phyloP scores from a whole-genome alignment of 202 grass and related monocot species.

The Eragrostis tef region DNA sequence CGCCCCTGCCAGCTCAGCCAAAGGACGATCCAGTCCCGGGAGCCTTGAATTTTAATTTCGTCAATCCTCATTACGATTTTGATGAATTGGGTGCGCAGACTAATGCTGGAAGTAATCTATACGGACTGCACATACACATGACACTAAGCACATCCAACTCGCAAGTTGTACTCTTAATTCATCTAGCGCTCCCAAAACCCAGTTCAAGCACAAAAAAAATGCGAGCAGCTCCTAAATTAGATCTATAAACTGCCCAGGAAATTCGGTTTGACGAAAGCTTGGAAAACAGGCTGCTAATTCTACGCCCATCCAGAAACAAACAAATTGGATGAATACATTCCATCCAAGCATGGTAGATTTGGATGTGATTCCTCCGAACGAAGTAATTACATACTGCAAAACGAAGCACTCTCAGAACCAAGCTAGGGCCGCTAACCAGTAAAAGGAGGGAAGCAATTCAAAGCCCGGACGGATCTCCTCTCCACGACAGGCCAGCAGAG shows the following conservation, averaged over 20 bases:
- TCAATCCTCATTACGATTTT: too few relatives aligned
- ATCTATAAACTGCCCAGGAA: not conserved
- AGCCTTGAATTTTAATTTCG: too few relatives aligned
- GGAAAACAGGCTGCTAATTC: not conserved
- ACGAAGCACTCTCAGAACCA: not conserved
- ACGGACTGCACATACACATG: not conserved
- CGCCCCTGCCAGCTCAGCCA: not conserved
- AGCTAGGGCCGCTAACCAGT: not conserved
- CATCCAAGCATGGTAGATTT: not conserved
- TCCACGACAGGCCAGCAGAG: not conserved
- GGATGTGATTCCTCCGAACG: not conserved
- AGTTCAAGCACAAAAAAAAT: not conserved
- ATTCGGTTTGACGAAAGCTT: not conserved
- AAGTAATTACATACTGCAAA: not conserved
- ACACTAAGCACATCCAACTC: too few relatives aligned
- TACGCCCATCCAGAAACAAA: not conserved
- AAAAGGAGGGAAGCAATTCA: not conserved
- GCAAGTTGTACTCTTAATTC: not conserved
- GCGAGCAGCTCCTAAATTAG: not conserved
- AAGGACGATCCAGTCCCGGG: too few relatives aligned
- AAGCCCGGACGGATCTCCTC: not conserved
- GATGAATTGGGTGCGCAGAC: not conserved
- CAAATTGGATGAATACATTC: not conserved
- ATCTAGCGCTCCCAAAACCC: not conserved
- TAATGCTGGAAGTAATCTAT: not conserved